A percentile compares a stretch with the other conserved stretches of the same genome.
Evolutionary conservation across 129 eudicot species (phyloP).

Genomic region (Pulicaria dysenterica): DNA sequence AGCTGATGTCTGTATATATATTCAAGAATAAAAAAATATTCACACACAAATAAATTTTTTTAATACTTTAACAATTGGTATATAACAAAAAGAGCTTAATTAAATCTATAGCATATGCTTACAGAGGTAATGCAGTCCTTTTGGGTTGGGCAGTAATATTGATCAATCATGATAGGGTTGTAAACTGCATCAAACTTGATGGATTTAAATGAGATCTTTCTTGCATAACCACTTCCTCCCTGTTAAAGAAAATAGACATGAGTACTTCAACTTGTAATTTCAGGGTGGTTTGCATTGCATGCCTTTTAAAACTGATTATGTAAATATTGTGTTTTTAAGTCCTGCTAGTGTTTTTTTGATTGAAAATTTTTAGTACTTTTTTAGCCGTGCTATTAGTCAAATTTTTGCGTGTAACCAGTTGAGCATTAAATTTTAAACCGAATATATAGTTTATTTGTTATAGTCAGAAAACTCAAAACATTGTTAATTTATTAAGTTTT

Average conservation of each 20-base stretch:
- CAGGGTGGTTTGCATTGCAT: neutral
- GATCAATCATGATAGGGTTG: slow-evolving; percentile 67
- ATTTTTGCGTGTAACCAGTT: too few species aligned
- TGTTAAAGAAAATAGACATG: slow-evolving; percentile 13
- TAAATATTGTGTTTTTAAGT: neutral
- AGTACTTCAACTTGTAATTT: neutral
- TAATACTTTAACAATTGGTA: too few species aligned
- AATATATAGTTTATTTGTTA: too few species aligned
- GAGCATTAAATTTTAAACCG: too few species aligned
- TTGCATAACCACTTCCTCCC: slow-evolving; percentile 74
- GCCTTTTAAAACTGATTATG: neutral
- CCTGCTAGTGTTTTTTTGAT: neutral
- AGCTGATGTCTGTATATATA: slow-evolving; percentile 46
- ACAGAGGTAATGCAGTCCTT: slow-evolving; percentile 46
- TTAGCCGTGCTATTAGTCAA: too few species aligned
- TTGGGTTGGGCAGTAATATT: slow-evolving; percentile 59
- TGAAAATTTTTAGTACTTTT: neutral
- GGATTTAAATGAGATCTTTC: slow-evolving; percentile 55
- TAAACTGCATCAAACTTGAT: slow-evolving; percentile 54
- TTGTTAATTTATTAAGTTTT: too few species aligned
- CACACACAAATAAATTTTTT: slow-evolving; percentile 29
- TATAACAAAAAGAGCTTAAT: neutral
- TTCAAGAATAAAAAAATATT: too few species aligned
- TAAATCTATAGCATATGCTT: slow-evolving; percentile 20
- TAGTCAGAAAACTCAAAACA: too few species aligned